Evolutionary conservation across 306 rosid species (phyloP).

Genomic region (Dalbergia cochinchinensis): DNA sequence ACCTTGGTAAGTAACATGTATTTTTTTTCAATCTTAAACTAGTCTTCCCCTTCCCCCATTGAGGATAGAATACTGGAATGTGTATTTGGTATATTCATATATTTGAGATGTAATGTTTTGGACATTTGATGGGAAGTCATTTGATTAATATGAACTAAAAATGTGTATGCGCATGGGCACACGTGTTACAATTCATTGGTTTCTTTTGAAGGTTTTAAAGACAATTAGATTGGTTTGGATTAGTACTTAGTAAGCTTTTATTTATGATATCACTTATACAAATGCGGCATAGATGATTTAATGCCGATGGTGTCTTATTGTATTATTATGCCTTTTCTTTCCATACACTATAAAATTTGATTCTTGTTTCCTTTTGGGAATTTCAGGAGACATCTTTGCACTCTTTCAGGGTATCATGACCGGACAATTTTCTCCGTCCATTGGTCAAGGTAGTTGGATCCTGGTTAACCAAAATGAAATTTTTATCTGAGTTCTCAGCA

Average conservation of each 20-base stretch:
- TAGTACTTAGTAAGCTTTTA: constrained; percentile 15
- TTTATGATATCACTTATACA: constrained; percentile 19
- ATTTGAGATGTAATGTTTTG: neutral
- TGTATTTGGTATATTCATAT: constrained; percentile 1
- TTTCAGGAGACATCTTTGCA: constrained; percentile 89
- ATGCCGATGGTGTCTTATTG: neutral
- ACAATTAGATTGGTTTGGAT: constrained; percentile 13
- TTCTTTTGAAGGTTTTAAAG: constrained; percentile 34
- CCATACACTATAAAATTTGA: constrained; percentile 14
- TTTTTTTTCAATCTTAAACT: neutral
- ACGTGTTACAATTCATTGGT: neutral
- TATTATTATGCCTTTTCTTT: constrained; percentile 25
- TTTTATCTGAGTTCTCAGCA: constrained; percentile 31
- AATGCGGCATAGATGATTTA: constrained; percentile 24
- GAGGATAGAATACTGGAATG: constrained; percentile 18
- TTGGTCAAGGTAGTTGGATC: constrained; percentile 83
- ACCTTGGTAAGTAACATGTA: constrained; percentile 72
- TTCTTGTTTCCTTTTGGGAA: constrained; percentile 45
- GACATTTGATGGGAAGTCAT: neutral
- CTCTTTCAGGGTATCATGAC: constrained; percentile 92
- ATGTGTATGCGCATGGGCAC: neutral
- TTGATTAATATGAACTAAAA: neutral
- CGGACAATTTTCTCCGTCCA: constrained; percentile 97
- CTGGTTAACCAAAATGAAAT: constrained; percentile 29
- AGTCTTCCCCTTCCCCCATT: neutral